Evolutionary conservation across 139 green algal genomes (phyloP), one percentile per base, ranked within the genome.

Genomic region (Haematococcus sp.): DNA sequence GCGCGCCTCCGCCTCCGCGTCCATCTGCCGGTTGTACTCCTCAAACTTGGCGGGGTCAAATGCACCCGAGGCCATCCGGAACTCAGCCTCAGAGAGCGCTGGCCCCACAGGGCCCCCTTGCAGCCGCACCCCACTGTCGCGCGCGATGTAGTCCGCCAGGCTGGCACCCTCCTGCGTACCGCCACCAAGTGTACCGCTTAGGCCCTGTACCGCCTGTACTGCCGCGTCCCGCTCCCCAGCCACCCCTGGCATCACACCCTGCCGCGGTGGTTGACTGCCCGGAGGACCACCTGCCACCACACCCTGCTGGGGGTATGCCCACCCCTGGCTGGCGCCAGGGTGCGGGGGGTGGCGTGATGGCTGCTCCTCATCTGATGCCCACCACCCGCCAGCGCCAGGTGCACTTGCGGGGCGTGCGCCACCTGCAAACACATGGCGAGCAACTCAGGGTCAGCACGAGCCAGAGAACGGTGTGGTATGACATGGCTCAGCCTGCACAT

Each of bases 1-100:
- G 17, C 81, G 71, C 32, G 70, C 69, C 67, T 83, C 71, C 75
- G 82, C 82, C 43, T 81, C 80, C 54, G 71, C n/a, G n/a, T 76
- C 74, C 52, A 81, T 70, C 40, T 78, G 74, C 19, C 63, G 68
- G 56, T 84, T 65, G 69, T 77, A 84, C 34, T 84, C 74, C 25
- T 75, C 63, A 46, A 73, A 84, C 27, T 70, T 71, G 63, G 30
- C 46, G 9, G 27, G 23, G 58, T 80, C 67, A 51, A 75, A 80
- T 7, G 49, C 74, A 1, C 74, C 74, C n/a, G 61, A 58, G 19
- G 74, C 74, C 16, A 80, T 52, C 5, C 33, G 17, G 32, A 68
- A 51, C 61, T 68, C 61, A 3, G 17, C 61, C 32, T 68, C 61
- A 54, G 32, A 28, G n/a, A 68, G 61, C 11, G 61, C 61, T 5